These are phyloP conservation scores for Cryptomeria japonica DNA, from an alignment of 75 land plant genomes.

Conservation along the genomic window DNA sequence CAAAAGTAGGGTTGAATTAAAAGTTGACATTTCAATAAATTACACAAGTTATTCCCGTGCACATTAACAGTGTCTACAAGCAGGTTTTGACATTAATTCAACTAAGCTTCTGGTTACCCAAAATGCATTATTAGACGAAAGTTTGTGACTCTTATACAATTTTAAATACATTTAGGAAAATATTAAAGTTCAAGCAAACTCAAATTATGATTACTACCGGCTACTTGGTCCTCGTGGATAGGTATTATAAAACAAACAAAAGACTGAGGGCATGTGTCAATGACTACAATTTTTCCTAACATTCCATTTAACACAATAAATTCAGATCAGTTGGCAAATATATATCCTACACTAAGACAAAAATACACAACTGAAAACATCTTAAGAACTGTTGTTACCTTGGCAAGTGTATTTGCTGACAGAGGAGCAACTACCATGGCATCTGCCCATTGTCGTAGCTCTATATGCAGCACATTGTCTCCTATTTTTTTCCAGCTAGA, in stretches of 20 bases:
- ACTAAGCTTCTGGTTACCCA: background rate
- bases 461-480: slow-evolving; percentile 50
- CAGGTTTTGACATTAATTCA: background rate
- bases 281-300: background rate
- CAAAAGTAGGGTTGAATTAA: background rate
- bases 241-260: background rate
- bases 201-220: background rate
- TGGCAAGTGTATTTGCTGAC: slow-evolving; percentile 54
- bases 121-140: background rate
- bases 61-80: background rate
- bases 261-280: background rate
- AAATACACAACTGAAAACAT: background rate
- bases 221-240: no score
- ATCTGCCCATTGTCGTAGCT: slow-evolving; percentile 55
- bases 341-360: background rate
- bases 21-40: background rate
- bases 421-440: slow-evolving; percentile 55
- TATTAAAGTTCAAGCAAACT: background rate
- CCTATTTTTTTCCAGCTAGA: slow-evolving; percentile 53
- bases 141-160: background rate
- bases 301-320: background rate
- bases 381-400: slow-evolving; percentile 20
- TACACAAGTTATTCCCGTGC: background rate
- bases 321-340: background rate
- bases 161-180: background rate